Conservation (phyloP, 192 early-diverging fungal species). For the Gonapodya sp. region DNA sequence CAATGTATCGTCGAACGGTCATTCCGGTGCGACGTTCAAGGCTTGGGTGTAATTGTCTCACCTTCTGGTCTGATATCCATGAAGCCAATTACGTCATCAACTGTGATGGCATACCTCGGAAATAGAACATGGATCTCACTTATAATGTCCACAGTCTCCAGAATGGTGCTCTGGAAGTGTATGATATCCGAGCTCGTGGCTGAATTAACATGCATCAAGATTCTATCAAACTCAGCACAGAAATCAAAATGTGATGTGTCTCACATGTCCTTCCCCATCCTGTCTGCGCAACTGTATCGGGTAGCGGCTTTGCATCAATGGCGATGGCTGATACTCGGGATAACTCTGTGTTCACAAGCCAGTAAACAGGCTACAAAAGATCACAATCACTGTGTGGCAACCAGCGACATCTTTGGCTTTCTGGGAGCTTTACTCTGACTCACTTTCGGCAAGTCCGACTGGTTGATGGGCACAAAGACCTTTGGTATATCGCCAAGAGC, state of each 20-base stretch:
- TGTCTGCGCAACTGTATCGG: neutral
- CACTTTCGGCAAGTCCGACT: conserved; percentile 24
- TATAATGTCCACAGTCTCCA: neutral
- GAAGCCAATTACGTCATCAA: too few relatives aligned
- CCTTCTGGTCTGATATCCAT: neutral
- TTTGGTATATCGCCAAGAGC: conserved; percentile 26
- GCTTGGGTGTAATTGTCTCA: neutral
- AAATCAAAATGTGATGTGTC: conserved; percentile 5
- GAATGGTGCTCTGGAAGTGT: neutral
- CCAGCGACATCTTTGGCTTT: neutral
- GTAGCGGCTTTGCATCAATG: conserved; percentile 17
- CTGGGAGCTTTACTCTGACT: neutral
- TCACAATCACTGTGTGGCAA: neutral
- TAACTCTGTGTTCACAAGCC: conserved; percentile 21
- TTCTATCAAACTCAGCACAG: conserved; percentile 15
- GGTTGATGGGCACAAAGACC: conserved; percentile 29
- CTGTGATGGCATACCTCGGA: neutral
- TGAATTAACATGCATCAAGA: conserved; percentile 10
- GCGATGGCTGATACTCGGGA: conserved; percentile 21
- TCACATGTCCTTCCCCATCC: conserved; percentile 21
- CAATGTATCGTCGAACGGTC: neutral
- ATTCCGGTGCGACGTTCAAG: conserved; percentile 3
- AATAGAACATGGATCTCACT: neutral
- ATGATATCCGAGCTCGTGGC: neutral
- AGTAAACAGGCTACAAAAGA: conserved; percentile 16